These are phyloP conservation scores for Macadamia tetraphylla DNA, from an alignment of 164 flowering plant species.

Conservation along the genomic window DNA sequence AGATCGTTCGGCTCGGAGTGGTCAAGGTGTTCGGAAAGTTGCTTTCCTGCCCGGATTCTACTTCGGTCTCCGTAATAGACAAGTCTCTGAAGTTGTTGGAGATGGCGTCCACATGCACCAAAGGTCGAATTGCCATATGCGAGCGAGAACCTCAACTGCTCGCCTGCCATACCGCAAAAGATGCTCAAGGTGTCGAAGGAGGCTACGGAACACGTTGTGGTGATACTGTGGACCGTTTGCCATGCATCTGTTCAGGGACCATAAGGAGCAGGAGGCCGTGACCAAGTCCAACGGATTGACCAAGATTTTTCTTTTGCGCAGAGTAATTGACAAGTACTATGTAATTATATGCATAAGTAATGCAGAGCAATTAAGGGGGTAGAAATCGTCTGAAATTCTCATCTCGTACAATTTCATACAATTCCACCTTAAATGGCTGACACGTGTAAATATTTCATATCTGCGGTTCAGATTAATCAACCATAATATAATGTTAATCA, in stretches of 20 bases:
- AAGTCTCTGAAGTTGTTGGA: conserved; percentile 54
- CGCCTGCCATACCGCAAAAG: conserved; percentile 43
- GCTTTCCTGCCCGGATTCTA: conserved; percentile 18
- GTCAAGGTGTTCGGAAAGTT: conserved; percentile 26
- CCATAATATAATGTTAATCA: no score
- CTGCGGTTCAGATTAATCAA: no score
- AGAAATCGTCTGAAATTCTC: no score
- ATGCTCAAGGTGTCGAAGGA: conserved; percentile 55
- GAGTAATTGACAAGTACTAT: conserved; percentile 36
- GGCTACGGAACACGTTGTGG: conserved; percentile 76
- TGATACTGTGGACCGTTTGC: conserved; percentile 75
- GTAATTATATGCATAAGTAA: no score
- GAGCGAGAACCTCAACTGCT: conserved; percentile 26
- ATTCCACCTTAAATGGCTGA: no score
- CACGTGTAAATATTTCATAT: no score
- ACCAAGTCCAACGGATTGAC: conserved; percentile 56
- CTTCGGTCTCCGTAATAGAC: conserved; percentile 26
- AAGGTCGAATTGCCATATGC: conserved; percentile 59
- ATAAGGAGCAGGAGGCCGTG: conserved; percentile 53
- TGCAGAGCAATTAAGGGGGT: background rate
- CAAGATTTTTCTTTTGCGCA: conserved; percentile 80
- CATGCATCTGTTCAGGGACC: conserved; percentile 39
- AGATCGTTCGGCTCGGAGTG: conserved; percentile 40
- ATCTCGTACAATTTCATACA: no score
- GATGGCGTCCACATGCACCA: conserved; percentile 40